A percentile compares a stretch with the other conserved stretches of the same genome.
These are phyloP conservation scores for Claviceps pazoutovae DNA, from an alignment of 2,329 filamentous ascomycete genomes.

Conservation along the genomic window DNA sequence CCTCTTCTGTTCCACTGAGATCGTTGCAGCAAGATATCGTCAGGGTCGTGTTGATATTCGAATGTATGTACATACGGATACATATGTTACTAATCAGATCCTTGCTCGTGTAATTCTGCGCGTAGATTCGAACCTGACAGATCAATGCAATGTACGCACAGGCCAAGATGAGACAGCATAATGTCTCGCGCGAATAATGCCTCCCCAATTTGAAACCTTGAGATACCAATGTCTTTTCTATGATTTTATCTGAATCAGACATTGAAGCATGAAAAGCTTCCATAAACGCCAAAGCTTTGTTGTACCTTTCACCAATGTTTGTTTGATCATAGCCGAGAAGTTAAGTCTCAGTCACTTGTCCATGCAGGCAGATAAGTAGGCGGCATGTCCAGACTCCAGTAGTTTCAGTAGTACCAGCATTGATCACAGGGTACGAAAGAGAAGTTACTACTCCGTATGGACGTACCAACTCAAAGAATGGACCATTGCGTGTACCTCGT, in stretches of 20 bases:
- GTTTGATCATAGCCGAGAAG: no score
- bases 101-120: not conserved
- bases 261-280: not conserved
- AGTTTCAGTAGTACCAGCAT: not conserved
- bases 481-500: not conserved
- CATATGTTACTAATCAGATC: not conserved
- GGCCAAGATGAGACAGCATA: not conserved
- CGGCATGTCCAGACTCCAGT: no score
- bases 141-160: not conserved
- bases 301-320: not conserved
- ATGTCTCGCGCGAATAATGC: not conserved
- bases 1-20: not conserved
- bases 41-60: not conserved
- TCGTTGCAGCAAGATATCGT: not conserved
- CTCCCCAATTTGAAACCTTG: not conserved
- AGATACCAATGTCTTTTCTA: not conserved
- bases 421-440: not conserved
- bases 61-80: no score
- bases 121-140: not conserved
- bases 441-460: not conserved
- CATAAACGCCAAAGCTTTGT: not conserved
- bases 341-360: not conserved
- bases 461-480: not conserved
- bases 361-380: not conserved
- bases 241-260: not conserved